These are phyloP conservation scores for Penicillium sp. DNA, from an alignment of 2,329 filamentous ascomycete genomes.

Conservation along the genomic window DNA sequence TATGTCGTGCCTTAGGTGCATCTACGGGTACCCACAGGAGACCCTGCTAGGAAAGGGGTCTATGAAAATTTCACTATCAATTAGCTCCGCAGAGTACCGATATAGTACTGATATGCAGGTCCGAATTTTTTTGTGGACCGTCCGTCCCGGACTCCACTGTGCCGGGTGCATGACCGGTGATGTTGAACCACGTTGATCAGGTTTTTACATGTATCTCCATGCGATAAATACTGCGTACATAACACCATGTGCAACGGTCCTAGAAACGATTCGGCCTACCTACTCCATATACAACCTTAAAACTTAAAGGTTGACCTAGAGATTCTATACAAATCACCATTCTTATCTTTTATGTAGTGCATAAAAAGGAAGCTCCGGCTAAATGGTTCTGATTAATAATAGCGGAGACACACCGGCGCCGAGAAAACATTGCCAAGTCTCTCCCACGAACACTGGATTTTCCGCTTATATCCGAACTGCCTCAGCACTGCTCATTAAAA, in stretches of 20 bases:
- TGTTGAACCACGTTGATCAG: constrained; percentile 1
- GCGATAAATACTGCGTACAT: too few relatives aligned
- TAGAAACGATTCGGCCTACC: neutral
- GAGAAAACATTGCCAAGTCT: constrained; percentile 15
- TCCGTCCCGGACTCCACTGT: neutral
- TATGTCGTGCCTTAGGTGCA: neutral
- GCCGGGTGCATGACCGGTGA: constrained; percentile 3
- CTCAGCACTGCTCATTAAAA: neutral
- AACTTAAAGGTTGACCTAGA: too few relatives aligned
- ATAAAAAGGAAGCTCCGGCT: neutral
- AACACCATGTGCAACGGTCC: neutral
- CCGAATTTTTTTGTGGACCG: neutral
- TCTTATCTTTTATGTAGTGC: neutral
- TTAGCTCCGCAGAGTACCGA: neutral
- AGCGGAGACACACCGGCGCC: neutral
- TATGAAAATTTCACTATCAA: neutral
- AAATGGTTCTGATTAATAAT: neutral
- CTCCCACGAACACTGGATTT: neutral
- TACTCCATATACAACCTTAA: too few relatives aligned
- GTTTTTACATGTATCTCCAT: neutral
- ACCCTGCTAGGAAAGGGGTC: neutral
- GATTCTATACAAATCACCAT: neutral
- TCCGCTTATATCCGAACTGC: neutral
- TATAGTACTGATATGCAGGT: neutral
- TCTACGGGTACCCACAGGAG: neutral